Evolutionary conservation across 257 asterid species (phyloP).

Genomic region (Gardenia jasminoides): DNA sequence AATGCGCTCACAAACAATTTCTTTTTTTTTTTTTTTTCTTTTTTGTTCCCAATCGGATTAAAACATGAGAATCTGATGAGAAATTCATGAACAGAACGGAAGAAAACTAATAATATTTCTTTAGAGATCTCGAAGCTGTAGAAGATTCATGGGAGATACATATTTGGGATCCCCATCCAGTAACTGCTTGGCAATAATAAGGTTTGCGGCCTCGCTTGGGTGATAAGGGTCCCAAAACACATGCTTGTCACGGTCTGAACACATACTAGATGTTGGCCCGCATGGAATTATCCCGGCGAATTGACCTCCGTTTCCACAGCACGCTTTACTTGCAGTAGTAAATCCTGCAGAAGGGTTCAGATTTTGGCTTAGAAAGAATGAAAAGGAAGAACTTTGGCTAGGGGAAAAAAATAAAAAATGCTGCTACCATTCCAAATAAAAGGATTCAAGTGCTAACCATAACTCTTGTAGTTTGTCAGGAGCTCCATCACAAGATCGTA

Average conservation of each 20-base stretch:
- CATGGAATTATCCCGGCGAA: constrained; percentile 85
- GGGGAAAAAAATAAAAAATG: too few species aligned
- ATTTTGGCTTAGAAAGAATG: background rate
- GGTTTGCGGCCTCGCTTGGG: constrained; percentile 87
- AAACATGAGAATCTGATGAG: background rate
- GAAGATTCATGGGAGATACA: constrained; percentile 66
- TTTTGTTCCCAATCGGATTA: background rate
- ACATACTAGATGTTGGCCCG: constrained; percentile 80
- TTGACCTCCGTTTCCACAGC: constrained; percentile 93
- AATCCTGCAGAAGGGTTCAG: constrained; percentile 47
- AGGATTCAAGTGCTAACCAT: constrained; percentile 38
- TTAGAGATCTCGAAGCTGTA: constrained; percentile 69
- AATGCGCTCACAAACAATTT: background rate
- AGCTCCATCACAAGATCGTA: constrained; percentile 87
- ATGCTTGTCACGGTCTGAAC: constrained; percentile 66
- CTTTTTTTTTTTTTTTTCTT: too few species aligned
- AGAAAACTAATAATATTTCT: background rate
- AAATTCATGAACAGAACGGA: background rate
- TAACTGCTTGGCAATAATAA: constrained; percentile 75
- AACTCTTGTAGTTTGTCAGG: constrained; percentile 64
- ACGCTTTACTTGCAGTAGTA: constrained; percentile 57
- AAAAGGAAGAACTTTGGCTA: background rate
- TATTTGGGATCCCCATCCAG: constrained; percentile 63
- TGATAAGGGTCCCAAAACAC: constrained; percentile 96
- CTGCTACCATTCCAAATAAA: background rate